Conservation (phyloP, 805 yeast genomes). For the Candida pseudoglaebosa region DNA sequence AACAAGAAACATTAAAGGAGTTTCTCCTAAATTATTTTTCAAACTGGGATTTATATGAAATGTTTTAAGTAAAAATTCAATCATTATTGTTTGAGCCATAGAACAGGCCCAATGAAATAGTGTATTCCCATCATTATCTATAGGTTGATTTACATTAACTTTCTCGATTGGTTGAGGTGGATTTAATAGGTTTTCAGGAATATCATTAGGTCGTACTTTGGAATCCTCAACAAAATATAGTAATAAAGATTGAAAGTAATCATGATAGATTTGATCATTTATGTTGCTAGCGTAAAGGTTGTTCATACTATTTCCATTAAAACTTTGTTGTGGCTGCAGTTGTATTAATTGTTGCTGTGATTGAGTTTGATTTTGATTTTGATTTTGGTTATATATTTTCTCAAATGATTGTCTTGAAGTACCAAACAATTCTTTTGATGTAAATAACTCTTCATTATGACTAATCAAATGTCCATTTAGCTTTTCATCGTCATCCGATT, state of each 20-base stretch:
- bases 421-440: slow-evolving; percentile 39
- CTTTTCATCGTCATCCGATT: slow-evolving; percentile 29
- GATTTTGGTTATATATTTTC: slow-evolving; percentile 16
- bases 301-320: slow-evolving; percentile 22
- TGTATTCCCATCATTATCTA: slow-evolving; percentile 91
- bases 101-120: slow-evolving; percentile 96
- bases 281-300: slow-evolving; percentile 39
- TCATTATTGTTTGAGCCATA: slow-evolving; percentile 70
- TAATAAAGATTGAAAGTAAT: slow-evolving; percentile 42
- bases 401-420: slow-evolving; percentile 37
- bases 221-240: slow-evolving; percentile 51
- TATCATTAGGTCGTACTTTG: slow-evolving; percentile 14
- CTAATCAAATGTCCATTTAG: slow-evolving; percentile 10
- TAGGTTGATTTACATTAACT: slow-evolving; percentile 74
- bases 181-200: slow-evolving; percentile 40
- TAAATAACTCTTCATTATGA: slow-evolving; percentile 31
- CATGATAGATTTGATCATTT: slow-evolving; percentile 30
- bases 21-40: slow-evolving; percentile 81
- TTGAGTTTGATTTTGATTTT: slow-evolving; percentile 10
- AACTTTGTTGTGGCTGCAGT: not conserved
- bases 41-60: slow-evolving; percentile 71
- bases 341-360: slow-evolving; percentile 10
- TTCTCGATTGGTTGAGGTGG: slow-evolving; percentile 55
- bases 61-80: slow-evolving; percentile 55
- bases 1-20: slow-evolving; percentile 57